Evolutionary conservation across 805 yeast species (phyloP).

Genomic region (Pichia exigua): DNA sequence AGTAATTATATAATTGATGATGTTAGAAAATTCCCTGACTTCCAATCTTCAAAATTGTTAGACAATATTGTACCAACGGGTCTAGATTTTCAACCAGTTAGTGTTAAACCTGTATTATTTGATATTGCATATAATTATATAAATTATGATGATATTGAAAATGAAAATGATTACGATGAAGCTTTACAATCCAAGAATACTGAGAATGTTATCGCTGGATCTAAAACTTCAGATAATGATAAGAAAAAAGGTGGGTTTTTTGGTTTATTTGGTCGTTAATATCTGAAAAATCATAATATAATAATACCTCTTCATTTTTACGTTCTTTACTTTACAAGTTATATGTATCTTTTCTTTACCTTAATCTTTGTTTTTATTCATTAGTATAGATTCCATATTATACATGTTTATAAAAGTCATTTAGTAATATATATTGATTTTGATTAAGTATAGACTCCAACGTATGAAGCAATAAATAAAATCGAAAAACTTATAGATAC

Average conservation of each 20-base stretch:
- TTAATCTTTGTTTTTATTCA: neutral
- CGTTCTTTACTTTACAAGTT: neutral
- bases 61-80: constrained; percentile 26
- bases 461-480: constrained; percentile 23
- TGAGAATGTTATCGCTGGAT: constrained; percentile 3
- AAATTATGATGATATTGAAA: constrained; percentile 34
- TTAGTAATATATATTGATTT: no score
- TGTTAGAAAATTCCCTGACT: constrained; percentile 23
- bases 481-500: constrained; percentile 24
- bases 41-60: constrained; percentile 25
- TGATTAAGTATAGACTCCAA: constrained; percentile 26
- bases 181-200: neutral
- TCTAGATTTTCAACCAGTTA: constrained; percentile 46
- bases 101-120: constrained; percentile 82
- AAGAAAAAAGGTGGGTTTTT: constrained; percentile 51
- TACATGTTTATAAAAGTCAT: neutral
- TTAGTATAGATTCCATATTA: neutral
- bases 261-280: constrained; percentile 57
- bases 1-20: constrained; percentile 23
- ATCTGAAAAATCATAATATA: no score
- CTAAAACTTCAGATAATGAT: constrained; percentile 12
- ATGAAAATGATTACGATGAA: constrained; percentile 12
- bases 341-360: neutral
- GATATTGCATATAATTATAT: constrained; percentile 86
- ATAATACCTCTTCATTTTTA: neutral